Conservation (phyloP, 2,329 filamentous ascomycete species). For the Chrysosphaeria jannelii region DNA sequence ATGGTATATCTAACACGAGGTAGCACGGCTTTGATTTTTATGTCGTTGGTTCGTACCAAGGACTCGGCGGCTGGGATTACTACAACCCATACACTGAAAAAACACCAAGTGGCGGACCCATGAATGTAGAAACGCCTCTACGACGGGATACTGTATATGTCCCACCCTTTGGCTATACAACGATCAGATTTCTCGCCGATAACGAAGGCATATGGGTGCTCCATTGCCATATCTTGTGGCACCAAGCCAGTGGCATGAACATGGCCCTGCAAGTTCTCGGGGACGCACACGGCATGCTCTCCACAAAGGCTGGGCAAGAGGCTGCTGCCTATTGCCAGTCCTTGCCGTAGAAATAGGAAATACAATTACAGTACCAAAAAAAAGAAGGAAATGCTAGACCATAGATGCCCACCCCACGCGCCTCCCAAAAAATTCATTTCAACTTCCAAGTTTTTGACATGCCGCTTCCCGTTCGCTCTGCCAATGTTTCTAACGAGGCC, state of each 20-base stretch:
- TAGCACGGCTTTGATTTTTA: constrained; percentile 7
- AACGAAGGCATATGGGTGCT: constrained; percentile 6
- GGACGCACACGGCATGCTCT: constrained; percentile 3
- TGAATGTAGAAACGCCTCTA: constrained; percentile 4
- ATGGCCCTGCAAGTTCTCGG: constrained; percentile 6
- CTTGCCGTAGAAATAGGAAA: background rate
- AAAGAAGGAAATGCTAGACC: background rate
- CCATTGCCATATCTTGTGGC: constrained; percentile 7
- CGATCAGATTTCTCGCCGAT: constrained; percentile 5
- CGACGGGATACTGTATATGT: constrained; percentile 6
- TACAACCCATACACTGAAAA: constrained; percentile 6
- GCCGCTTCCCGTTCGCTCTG: constrained; percentile 22
- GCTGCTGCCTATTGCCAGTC: constrained; percentile 3
- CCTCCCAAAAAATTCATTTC: too few relatives aligned
- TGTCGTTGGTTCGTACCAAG: constrained; percentile 5
- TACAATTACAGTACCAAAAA: background rate
- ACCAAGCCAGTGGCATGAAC: constrained; percentile 6
- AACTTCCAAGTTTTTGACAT: constrained; percentile 32
- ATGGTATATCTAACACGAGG: too few relatives aligned
- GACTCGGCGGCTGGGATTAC: constrained; percentile 6
- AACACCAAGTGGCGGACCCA: constrained; percentile 4
- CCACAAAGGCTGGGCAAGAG: constrained; percentile 1
- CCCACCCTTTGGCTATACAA: constrained; percentile 5
- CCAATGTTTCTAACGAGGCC: constrained; percentile 34
- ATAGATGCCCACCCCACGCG: too few relatives aligned